phyloP scores from a whole-genome alignment of 441 rosid genomes.

The Kokia cookei region DNA sequence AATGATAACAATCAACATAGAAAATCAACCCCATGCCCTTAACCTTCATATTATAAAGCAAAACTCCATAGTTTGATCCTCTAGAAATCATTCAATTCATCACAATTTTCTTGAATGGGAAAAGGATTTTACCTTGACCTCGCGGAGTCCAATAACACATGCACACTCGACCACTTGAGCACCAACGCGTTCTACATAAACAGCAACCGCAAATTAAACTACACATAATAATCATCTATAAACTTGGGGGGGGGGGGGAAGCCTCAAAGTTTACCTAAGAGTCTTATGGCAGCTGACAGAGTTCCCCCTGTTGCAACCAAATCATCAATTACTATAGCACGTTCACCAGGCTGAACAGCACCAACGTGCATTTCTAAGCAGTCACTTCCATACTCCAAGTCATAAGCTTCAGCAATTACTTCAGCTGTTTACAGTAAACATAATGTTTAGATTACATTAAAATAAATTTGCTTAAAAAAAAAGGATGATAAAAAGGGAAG shows the following conservation, averaged over 20 bases:
- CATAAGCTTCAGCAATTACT: slow-evolving; percentile 74
- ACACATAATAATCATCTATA: not conserved
- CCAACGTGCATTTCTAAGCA: slow-evolving; percentile 89
- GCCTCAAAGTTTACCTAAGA: slow-evolving; percentile 39
- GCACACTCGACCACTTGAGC: slow-evolving; percentile 93
- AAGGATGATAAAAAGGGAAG: not conserved
- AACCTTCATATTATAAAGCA: not conserved
- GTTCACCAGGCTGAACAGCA: slow-evolving; percentile 72
- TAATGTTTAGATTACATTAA: not conserved
- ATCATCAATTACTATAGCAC: slow-evolving; percentile 76
- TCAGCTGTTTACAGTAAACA: slow-evolving; percentile 38
- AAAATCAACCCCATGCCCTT: not conserved
- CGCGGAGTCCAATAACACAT: slow-evolving; percentile 88
- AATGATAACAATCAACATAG: not conserved
- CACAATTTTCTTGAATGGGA: not conserved
- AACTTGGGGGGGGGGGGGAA: not conserved
- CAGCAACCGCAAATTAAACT: not conserved
- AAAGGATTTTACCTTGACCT: slow-evolving; percentile 51
- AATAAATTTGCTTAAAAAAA: not conserved
- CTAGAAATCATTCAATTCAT: not conserved
- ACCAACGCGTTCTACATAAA: slow-evolving; percentile 57
- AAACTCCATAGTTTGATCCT: not conserved
- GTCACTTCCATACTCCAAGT: slow-evolving; percentile 84
- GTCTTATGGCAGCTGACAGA: slow-evolving; percentile 81
- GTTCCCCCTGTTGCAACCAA: slow-evolving; percentile 96